Evolutionary conservation across 768 basidiomycete genomes (phyloP), one percentile per base, ranked within the genome.

Genomic region (Myochromella boudieri): DNA sequence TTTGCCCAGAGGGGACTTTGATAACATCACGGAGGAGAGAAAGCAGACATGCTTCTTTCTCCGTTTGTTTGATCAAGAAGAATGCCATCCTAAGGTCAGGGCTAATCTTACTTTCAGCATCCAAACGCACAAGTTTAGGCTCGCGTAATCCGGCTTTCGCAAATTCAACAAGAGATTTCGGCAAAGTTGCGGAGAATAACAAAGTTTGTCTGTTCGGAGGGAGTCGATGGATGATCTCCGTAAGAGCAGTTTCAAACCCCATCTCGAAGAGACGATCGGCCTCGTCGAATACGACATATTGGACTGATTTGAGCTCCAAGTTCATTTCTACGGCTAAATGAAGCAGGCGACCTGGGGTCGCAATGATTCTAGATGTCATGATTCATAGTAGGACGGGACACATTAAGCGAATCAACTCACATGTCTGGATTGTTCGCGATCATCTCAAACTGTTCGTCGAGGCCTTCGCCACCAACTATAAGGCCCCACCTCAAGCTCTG

Each of bases 181-280:
- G 97, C 3, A 99, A 76, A 0, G 97, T 99, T 1, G 97, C 97
- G 0, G 95, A 97, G 66, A 97, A 97, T 4, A 99, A 79, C 31
- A 97, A 78, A 2, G 93, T 95, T 67, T 98, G 97, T 25, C 97
- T 84, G 11, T 82, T 79, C 0, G 83, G 49, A 10, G 95, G 94
- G 42, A 99, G 82, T 25, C 94, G 91, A 56, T 86, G 80, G 11
- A 99, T 72, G 55, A 97, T 95, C 67, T 97, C 95, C 43, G 84
- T 86, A 27, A 99, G 77, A 40, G 95, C 88, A 2, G 85, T 82
- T 57, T 91, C 89, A 66, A 99, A 99, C 22, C 97, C 97, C 84
- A 98, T 91, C 63, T 99, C 97, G 66, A 99, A 99, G 9, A 99
- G 81, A 26, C 97, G 87, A 66, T 99, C 97, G 0, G 97, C 97